Evolutionary conservation across 352 stramenopile species (phyloP), one percentile per base, ranked within the genome.

Genomic region (Phytophthora foliorum): DNA sequence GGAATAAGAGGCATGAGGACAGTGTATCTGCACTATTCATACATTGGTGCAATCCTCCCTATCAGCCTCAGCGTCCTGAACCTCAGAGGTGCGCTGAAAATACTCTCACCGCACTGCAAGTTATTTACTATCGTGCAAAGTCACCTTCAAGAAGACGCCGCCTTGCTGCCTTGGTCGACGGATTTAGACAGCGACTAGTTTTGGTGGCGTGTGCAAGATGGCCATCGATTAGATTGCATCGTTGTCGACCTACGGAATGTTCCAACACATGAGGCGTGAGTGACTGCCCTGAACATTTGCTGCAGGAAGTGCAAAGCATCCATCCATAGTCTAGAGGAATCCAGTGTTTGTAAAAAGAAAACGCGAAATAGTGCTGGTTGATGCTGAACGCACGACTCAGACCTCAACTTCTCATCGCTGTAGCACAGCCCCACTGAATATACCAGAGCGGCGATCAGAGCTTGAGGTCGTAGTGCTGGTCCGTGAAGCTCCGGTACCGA

Each of bases 401-500:
- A 41, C 10, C 24, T 60, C 63, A 61, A 72, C 25, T 48, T 59
- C 31, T 51, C 51, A 32, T 45, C n/a, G 38, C 51, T 64, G 48
- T 65, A 51, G 41, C 45, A 17, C 38, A 21, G 34, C 14, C 16
- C 34, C 10, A 41, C 39, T 29, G 19, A n/a, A 38, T 34, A 63
- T 49, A 74, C 80, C 27, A 31, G 27, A 31, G 27, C 27, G 27
- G 27, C 2, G 27, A 7, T 31, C 57, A 90, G 22, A 91, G 68
- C 50, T 91, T 91, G 17, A 92, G 58, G 31, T 91, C 85, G 52
- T 74, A 90, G 62, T 89, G 81, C 38, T 91, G 69, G 0, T 78
- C 81, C 6, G 68, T 77, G 5, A 90, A 65, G 4, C 29, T 32
- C 2, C 80, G 76, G 51, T 86, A 80, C n/a, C 67, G 74, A 24